Percentiles rank a stretch among this genome's conserved stretches.
Evolutionary conservation across 805 yeast genomes (phyloP).

Genomic region (Ogataea dorogensis): DNA sequence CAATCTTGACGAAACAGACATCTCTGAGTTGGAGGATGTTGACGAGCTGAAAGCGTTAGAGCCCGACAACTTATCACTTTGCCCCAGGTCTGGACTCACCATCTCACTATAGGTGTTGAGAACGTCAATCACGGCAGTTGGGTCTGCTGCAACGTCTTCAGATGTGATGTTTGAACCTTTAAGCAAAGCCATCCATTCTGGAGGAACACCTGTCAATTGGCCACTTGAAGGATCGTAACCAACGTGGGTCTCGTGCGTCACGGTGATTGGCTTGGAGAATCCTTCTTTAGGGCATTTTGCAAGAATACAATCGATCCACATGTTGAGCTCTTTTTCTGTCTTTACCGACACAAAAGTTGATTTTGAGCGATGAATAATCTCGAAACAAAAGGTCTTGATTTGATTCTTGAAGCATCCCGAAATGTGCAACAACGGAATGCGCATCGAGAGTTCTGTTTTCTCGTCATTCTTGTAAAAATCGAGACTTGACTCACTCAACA

Average conservation of each 20-base stretch:
- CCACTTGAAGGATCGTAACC: conserved; percentile 80
- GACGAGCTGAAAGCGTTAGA: conserved; percentile 12
- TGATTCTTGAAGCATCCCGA: conserved; percentile 66
- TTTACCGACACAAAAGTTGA: conserved; percentile 75
- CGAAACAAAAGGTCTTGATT: conserved; percentile 77
- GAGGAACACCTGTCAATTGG: conserved; percentile 49
- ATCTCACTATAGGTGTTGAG: conserved; percentile 50
- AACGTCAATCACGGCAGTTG: conserved; percentile 62
- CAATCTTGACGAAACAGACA: conserved; percentile 16
- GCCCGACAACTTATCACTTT: conserved; percentile 27
- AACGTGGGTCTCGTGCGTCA: conserved; percentile 90
- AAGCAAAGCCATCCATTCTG: conserved; percentile 54
- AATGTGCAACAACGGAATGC: conserved; percentile 58
- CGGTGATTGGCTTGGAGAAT: conserved; percentile 91
- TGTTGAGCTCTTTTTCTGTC: conserved; percentile 73
- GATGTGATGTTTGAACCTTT: conserved; percentile 59
- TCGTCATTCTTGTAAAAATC: conserved; percentile 72
- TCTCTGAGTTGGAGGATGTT: conserved; percentile 5
- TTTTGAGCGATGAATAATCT: conserved; percentile 64
- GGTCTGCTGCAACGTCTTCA: conserved; percentile 63
- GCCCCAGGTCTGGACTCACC: conserved; percentile 38
- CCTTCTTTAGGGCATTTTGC: conserved; percentile 63
- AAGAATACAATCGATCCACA: conserved; percentile 88
- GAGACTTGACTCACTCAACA: conserved; percentile 70
- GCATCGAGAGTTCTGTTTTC: conserved; percentile 45